Conservation (phyloP, 2,329 filamentous ascomycete species). For the Karstenula rhodostoma region DNA sequence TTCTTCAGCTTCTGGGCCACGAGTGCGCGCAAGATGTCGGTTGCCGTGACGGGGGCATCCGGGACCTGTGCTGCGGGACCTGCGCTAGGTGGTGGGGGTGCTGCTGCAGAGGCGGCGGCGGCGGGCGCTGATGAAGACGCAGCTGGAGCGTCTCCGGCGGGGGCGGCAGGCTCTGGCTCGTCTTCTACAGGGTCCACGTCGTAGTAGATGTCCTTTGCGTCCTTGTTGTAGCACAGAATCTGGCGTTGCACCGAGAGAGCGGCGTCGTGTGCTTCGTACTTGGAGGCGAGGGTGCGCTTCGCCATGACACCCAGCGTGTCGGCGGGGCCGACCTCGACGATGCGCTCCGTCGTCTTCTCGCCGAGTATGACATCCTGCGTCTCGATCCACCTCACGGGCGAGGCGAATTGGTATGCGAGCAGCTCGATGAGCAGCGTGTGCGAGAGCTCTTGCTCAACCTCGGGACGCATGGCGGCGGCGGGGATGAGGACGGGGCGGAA, state of each 20-base stretch:
- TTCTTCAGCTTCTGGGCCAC: conserved; percentile 99
- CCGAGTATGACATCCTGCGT: conserved; percentile 99
- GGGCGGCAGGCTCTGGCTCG: conserved; percentile 63
- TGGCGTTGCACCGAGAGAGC: conserved; percentile 95
- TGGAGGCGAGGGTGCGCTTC: conserved; percentile 91
- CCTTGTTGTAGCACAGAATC: conserved; percentile 99
- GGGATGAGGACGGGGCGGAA: conserved; percentile 23
- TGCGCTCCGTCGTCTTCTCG: conserved; percentile 93
- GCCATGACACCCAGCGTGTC: conserved; percentile 98
- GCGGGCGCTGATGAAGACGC: conserved; percentile 55
- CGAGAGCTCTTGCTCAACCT: conserved; percentile 98
- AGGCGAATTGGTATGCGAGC: conserved; percentile 98
- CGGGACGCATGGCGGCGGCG: conserved; percentile 80
- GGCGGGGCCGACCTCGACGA: conserved; percentile 96
- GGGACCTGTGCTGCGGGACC: conserved; percentile 87
- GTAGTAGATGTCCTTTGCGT: conserved; percentile 99
- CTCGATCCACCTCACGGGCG: conserved; percentile 99
- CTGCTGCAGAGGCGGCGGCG: conserved; percentile 60
- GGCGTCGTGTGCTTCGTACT: conserved; percentile 98
- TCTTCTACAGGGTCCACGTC: conserved; percentile 96
- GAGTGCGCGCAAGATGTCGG: conserved; percentile 87
- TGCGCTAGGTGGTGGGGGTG: conserved; percentile 70
- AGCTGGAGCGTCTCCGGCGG: conserved; percentile 52
- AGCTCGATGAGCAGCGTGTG: conserved; percentile 98
- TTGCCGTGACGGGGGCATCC: conserved; percentile 85